These are phyloP conservation scores for Kwoniella botswanensis DNA, from an alignment of 768 basidiomycete genomes.

Conservation along the genomic window DNA sequence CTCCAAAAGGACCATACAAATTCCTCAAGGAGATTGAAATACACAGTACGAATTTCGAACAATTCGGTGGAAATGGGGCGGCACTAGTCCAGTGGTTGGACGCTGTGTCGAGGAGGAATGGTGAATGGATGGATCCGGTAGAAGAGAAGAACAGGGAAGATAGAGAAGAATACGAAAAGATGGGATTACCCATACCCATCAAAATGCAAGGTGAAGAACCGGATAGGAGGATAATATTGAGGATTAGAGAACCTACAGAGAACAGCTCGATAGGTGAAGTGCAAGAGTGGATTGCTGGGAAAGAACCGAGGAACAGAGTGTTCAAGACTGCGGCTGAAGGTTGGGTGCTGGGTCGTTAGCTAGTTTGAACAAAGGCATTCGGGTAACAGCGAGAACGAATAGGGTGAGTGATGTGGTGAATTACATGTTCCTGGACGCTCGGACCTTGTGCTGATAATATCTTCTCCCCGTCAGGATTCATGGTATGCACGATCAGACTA, in stretches of 20 bases:
- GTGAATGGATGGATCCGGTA: background rate
- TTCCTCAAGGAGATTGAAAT: background rate
- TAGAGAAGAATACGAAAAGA: background rate
- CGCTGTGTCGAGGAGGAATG: background rate
- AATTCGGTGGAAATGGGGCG: constrained; percentile 1
- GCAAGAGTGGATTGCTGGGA: background rate
- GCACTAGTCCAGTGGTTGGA: background rate
- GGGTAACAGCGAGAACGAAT: no score
- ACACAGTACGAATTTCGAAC: background rate
- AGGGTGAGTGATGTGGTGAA: no score
- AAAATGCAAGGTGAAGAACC: background rate
- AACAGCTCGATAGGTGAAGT: background rate
- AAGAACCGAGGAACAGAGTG: background rate
- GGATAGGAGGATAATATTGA: background rate
- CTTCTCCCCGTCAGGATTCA: no score
- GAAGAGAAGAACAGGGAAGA: background rate
- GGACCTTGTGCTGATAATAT: no score
- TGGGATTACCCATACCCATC: background rate
- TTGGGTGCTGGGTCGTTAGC: background rate
- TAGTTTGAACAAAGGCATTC: no score
- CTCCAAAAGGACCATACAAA: background rate
- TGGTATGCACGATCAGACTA: no score
- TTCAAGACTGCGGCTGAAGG: constrained; percentile 1
- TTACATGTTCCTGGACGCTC: no score
- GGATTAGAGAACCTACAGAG: background rate